Conservation (phyloP, 2,329 filamentous ascomycete species). For the Didymella arachidicola region DNA sequence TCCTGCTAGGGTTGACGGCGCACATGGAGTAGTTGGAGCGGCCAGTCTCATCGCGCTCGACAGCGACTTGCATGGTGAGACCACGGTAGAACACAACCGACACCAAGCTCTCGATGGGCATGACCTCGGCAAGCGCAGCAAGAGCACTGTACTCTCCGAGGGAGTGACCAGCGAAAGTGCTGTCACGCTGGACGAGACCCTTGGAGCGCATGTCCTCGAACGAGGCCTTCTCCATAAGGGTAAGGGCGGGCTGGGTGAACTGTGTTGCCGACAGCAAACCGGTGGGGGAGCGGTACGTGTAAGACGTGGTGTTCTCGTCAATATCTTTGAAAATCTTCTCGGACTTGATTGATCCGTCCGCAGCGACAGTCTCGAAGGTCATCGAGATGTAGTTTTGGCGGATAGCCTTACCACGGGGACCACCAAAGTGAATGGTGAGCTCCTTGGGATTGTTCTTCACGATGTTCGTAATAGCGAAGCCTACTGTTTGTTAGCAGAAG, state of each 20-base stretch:
- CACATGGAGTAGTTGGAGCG: conserved; percentile 99
- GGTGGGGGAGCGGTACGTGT: conserved; percentile 95
- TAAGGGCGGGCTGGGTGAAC: conserved; percentile 96
- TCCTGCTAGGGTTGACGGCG: conserved; percentile 96
- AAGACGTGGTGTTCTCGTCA: conserved; percentile 87
- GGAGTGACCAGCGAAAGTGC: conserved; percentile 97
- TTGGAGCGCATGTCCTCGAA: conserved; percentile 99
- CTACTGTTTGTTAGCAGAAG: conserved; percentile 54
- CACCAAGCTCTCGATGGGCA: conserved; percentile 98
- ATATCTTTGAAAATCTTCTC: conserved; percentile 99
- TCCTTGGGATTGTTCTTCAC: conserved; percentile 99
- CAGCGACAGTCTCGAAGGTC: conserved; percentile 97
- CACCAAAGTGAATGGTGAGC: conserved; percentile 97
- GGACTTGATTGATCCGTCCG: conserved; percentile 92
- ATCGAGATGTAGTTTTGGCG: conserved; percentile 99
- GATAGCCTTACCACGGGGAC: conserved; percentile 94
- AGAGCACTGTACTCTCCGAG: conserved; percentile 98
- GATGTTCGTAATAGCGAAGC: conserved; percentile 97
- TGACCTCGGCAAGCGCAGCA: conserved; percentile 94
- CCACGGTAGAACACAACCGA: conserved; percentile 99
- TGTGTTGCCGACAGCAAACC: conserved; percentile 96
- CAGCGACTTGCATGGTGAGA: conserved; percentile 98
- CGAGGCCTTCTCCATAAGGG: conserved; percentile 98
- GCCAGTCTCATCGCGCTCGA: conserved; percentile 91
- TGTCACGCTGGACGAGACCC: conserved; percentile 93